phyloP scores from a whole-genome alignment of 2,329 filamentous ascomycete genomes.

The Anthostomella pinea region DNA sequence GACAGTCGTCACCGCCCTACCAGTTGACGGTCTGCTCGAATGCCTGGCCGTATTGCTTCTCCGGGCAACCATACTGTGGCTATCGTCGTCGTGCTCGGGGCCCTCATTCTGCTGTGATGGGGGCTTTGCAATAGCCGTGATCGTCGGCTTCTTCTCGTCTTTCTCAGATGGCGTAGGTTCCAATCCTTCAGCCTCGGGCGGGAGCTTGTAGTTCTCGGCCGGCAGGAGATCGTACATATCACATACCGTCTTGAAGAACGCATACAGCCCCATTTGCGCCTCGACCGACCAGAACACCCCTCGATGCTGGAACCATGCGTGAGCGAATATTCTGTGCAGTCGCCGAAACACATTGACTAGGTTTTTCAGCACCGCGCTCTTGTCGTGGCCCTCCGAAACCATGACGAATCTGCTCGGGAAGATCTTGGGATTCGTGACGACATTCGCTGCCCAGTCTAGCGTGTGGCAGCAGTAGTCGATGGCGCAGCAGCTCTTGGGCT shows the following conservation, averaged over 20 bases:
- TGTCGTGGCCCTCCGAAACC: conserved; percentile 54
- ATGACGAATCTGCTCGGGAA: conserved; percentile 81
- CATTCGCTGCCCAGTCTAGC: conserved; percentile 94
- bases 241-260: conserved; percentile 96
- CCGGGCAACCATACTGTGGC: conserved; percentile 46
- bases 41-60: conserved; percentile 78
- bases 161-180: conserved; percentile 48
- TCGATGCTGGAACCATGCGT: conserved; percentile 97
- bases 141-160: conserved; percentile 39
- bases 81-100: conserved; percentile 45
- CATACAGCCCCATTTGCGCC: conserved; percentile 83
- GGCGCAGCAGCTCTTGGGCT: conserved; percentile 93
- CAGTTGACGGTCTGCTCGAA: conserved; percentile 75
- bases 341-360: conserved; percentile 93
- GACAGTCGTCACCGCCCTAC: conserved; percentile 76
- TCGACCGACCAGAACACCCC: conserved; percentile 95
- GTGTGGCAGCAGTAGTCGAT: conserved; percentile 99
- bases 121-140: conserved; percentile 34
- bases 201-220: conserved; percentile 93
- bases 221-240: conserved; percentile 87
- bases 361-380: conserved; percentile 69
- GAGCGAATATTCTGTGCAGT: conserved; percentile 94
- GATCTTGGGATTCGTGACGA: conserved; percentile 89
- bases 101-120: conserved; percentile 26
- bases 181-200: conserved; percentile 84